These are phyloP conservation scores for Saprolegnia parasitica DNA, from an alignment of 352 stramenopile species.

Conservation along the genomic window DNA sequence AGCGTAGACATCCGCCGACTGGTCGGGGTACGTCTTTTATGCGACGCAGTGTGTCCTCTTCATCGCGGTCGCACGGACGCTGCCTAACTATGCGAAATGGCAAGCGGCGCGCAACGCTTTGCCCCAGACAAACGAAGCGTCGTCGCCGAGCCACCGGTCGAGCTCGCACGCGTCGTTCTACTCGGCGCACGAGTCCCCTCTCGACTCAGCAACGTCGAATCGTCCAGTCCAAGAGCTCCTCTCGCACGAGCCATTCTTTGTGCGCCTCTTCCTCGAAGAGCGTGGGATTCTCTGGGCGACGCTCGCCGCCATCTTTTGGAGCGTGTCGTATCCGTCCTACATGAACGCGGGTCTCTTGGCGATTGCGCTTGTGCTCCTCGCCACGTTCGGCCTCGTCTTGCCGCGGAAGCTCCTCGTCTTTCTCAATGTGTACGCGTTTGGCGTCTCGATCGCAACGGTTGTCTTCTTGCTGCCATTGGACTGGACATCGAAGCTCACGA, in stretches of 20 bases:
- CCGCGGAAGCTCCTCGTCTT: conserved; percentile 25
- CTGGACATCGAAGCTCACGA: conserved; percentile 1
- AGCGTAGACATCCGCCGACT: conserved; percentile 30
- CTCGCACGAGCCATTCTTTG: conserved; percentile 54
- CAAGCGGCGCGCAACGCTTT: not conserved
- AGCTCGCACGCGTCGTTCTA: conserved; percentile 22
- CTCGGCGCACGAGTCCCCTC: conserved; percentile 19
- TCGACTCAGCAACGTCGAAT: too few relatives aligned
- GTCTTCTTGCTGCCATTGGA: not conserved
- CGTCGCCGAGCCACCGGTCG: not conserved
- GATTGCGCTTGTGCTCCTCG: conserved; percentile 8
- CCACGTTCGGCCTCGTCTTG: conserved; percentile 22
- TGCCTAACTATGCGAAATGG: conserved; percentile 44
- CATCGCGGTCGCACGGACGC: conserved; percentile 33
- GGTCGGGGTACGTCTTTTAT: conserved; percentile 73
- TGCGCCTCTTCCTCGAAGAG: conserved; percentile 67
- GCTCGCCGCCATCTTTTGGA: conserved; percentile 29
- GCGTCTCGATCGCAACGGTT: conserved; percentile 1
- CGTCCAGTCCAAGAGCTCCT: conserved; percentile 44
- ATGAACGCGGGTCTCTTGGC: conserved; percentile 14
- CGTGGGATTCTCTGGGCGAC: conserved; percentile 32
- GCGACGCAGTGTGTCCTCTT: conserved; percentile 59
- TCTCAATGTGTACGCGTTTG: conserved; percentile 22
- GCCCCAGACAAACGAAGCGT: not conserved
- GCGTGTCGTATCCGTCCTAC: conserved; percentile 30